Evolutionary conservation across 2,329 filamentous ascomycete species (phyloP), one percentile per base, ranked within the genome.

Genomic region (Exutisphaerella laricina): DNA sequence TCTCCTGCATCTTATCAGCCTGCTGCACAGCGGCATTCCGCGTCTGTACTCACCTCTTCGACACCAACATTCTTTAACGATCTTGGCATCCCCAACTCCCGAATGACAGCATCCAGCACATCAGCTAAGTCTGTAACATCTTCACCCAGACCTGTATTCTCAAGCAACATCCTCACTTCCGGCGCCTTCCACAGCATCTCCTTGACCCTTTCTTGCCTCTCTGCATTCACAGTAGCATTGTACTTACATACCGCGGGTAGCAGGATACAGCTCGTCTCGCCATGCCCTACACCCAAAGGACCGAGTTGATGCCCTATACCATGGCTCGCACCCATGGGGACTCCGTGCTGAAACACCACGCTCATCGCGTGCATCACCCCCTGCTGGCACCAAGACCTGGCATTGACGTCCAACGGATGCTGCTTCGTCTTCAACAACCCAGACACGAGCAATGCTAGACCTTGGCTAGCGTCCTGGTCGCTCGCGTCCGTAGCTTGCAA

Each of bases 241-340:
- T 68, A 80, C 54, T 72, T 74, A 55, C 74, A 74, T 4, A 81
- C 75, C 1, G 72, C 69, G 0, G 77, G 76, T 25, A 73, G 65
- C 42, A 77, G 64, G 33, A 74, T 71, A 55, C 71, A 81, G 51
- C 72, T 77, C 20, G 77, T 81, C 58, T 79, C 76, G 8, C 78
- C 78, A 54, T 82, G 77, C 0, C 73, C 71, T 2, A 80, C 77
- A 0, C 77, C 77, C 3, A 76, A 57, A 0, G 76, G 75, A 10
- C 60, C 64, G 38, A 74, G 49, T 43, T 70, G 67, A 49, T 70
- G 67, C 12, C 67, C 67, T 32, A 69, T 70, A 2, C 59, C 67
- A 50, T 70, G 67, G 31, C 59, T 64, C 0, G 53, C 66, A 6
- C 66, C 62, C 53, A 67, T 59, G 0, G 42, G 70, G 44, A 68